Conservation (phyloP, 306 rosid species). For the Vicia villosa region DNA sequence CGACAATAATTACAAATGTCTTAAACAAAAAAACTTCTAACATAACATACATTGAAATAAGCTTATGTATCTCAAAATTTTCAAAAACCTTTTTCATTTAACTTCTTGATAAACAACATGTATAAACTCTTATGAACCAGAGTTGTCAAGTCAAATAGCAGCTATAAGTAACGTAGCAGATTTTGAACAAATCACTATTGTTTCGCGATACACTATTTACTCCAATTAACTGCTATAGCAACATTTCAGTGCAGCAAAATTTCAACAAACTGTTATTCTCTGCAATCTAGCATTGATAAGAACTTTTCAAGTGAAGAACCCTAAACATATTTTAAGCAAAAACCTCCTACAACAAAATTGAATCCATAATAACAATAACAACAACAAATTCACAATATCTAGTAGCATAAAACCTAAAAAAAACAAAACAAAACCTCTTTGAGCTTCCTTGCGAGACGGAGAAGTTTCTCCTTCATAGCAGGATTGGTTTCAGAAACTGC, state of each 20-base stretch:
- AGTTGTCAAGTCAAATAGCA: too few relatives aligned
- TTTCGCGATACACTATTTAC: not conserved
- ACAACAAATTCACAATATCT: not conserved
- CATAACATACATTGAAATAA: not conserved
- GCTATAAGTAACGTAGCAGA: not conserved
- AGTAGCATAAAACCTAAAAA: slow-evolving; percentile 9
- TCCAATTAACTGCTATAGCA: too few relatives aligned
- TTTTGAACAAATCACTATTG: not conserved
- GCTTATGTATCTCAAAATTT: not conserved
- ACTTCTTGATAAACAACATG: not conserved
- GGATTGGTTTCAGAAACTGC: slow-evolving; percentile 61
- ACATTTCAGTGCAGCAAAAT: too few relatives aligned
- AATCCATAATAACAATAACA: not conserved
- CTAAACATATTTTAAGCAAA: not conserved
- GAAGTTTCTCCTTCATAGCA: slow-evolving; percentile 69
- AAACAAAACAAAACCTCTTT: slow-evolving; percentile 88
- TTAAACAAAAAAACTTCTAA: not conserved
- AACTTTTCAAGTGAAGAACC: not conserved
- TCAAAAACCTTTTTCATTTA: not conserved
- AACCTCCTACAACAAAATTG: not conserved
- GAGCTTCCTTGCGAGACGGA: slow-evolving; percentile 79
- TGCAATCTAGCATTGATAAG: not conserved
- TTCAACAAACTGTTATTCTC: not conserved
- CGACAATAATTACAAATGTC: not conserved
- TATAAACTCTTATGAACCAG: not conserved